Evolutionary conservation across 495 filamentous ascomycete species (phyloP).

Genomic region (Elasticomyces elasticus): DNA sequence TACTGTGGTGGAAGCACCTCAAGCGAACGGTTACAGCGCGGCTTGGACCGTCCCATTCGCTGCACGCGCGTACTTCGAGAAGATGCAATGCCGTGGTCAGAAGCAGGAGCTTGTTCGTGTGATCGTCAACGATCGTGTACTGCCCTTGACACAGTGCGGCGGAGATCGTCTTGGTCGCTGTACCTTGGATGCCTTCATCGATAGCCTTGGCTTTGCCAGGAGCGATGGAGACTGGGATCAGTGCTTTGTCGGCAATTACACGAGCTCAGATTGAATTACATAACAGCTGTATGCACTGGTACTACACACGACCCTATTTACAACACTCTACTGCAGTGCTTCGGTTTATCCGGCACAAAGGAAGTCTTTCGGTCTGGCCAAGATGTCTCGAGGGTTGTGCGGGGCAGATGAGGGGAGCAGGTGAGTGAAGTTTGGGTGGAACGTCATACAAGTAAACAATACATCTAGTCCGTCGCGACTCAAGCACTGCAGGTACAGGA

Average conservation of each 20-base stretch:
- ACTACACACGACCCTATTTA: too few relatives aligned
- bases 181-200: constrained; percentile 51
- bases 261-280: too few relatives aligned
- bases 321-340: too few relatives aligned
- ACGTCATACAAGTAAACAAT: too few relatives aligned
- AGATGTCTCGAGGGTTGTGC: too few relatives aligned
- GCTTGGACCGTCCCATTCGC: constrained; percentile 74
- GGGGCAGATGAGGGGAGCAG: too few relatives aligned
- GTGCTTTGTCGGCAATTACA: constrained; percentile 43
- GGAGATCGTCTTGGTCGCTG: constrained; percentile 61
- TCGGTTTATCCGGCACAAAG: too few relatives aligned
- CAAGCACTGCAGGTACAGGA: too few relatives aligned
- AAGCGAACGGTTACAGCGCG: constrained; percentile 52
- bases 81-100: constrained; percentile 54
- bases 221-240: constrained; percentile 58
- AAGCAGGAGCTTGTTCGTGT: constrained; percentile 57
- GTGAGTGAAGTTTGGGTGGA: too few relatives aligned
- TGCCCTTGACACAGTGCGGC: constrained; percentile 56
- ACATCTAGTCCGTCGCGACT: too few relatives aligned
- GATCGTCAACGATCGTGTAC: constrained; percentile 71
- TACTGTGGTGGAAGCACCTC: constrained; percentile 34
- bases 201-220: constrained; percentile 60
- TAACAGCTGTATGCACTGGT: too few relatives aligned
- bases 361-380: too few relatives aligned
- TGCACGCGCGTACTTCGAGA: constrained; percentile 69